Percentiles rank a stretch among this genome's conserved stretches.
Evolutionary conservation across 129 eudicot genomes (phyloP).

Genomic region (Pseudognaphalium luteoalbum): DNA sequence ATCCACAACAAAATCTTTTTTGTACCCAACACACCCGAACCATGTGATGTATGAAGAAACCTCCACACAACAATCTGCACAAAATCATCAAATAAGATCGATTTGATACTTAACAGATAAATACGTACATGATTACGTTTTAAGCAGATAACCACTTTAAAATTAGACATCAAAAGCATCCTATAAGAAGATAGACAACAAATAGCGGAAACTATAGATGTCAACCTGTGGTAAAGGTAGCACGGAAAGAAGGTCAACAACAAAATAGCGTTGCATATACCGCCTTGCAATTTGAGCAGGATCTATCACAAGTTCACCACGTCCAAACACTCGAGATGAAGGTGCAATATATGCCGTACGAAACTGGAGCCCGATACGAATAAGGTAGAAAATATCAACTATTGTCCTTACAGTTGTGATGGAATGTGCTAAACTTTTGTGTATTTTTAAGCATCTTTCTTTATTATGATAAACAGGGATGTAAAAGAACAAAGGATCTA

Average conservation of each 20-base stretch:
- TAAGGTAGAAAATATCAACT: conserved; percentile 68
- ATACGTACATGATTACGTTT: no score
- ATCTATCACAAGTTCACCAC: conserved; percentile 95
- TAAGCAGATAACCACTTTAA: neutral
- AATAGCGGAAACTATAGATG: neutral
- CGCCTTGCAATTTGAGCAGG: conserved; percentile 79
- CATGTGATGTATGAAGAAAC: conserved; percentile 54
- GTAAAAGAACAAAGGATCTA: conserved; percentile 86
- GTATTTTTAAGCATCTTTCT: conserved; percentile 68
- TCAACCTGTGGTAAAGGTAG: conserved; percentile 90
- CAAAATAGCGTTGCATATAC: conserved; percentile 68
- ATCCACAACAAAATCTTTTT: conserved; percentile 57
- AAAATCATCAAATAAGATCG: conserved; percentile 14
- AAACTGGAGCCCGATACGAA: conserved; percentile 75
- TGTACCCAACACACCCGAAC: conserved; percentile 76
- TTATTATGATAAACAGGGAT: conserved; percentile 61
- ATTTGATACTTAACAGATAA: neutral
- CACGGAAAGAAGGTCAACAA: conserved; percentile 77
- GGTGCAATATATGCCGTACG: conserved; percentile 96
- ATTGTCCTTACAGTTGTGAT: conserved; percentile 68
- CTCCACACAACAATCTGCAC: conserved; percentile 87
- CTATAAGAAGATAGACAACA: neutral
- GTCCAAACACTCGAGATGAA: conserved; percentile 93
- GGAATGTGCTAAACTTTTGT: conserved; percentile 62
- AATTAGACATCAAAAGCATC: neutral